Percentiles rank a stretch among this genome's conserved stretches.
phyloP scores from a whole-genome alignment of 2,329 filamentous ascomycete species.

The Beauveria sp. region DNA sequence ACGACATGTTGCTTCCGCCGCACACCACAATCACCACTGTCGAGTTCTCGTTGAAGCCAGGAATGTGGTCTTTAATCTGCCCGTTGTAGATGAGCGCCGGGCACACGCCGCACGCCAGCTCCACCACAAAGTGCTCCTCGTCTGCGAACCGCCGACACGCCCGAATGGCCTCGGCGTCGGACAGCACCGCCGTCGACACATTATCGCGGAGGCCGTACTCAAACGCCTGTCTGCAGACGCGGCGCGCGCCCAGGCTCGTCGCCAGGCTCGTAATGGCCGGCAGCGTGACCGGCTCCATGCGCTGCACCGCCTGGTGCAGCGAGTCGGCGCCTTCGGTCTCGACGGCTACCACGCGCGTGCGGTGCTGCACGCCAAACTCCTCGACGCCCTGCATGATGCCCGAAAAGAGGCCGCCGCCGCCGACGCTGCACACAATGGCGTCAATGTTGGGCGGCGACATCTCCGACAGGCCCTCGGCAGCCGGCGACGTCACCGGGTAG shows the following conservation, averaged over 20 bases:
- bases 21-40: slow-evolving; percentile 25
- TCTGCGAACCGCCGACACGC: slow-evolving; percentile 21
- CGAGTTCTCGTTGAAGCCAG: slow-evolving; percentile 17
- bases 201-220: slow-evolving; percentile 21
- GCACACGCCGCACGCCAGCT: slow-evolving; percentile 22
- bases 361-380: slow-evolving; percentile 13
- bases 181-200: slow-evolving; percentile 20
- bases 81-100: slow-evolving; percentile 22
- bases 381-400: slow-evolving; percentile 60
- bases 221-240: slow-evolving; percentile 48
- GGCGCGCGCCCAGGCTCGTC: slow-evolving; percentile 59
- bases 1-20: slow-evolving; percentile 25
- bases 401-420: slow-evolving; percentile 73
- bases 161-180: slow-evolving; percentile 21
- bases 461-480: slow-evolving; percentile 62
- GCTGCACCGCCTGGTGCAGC: slow-evolving; percentile 48
- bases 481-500: slow-evolving; percentile 45
- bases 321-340: slow-evolving; percentile 68
- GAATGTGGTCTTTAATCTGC: slow-evolving; percentile 17
- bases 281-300: slow-evolving; percentile 50
- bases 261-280: slow-evolving; percentile 64
- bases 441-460: slow-evolving; percentile 35
- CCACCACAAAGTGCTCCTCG: slow-evolving; percentile 23
- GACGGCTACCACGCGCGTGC: slow-evolving; percentile 53
- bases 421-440: slow-evolving; percentile 66